Evolutionary conservation across 257 asterid genomes (phyloP), one percentile per base, ranked within the genome.

Genomic region (Euphrasia confusa): DNA sequence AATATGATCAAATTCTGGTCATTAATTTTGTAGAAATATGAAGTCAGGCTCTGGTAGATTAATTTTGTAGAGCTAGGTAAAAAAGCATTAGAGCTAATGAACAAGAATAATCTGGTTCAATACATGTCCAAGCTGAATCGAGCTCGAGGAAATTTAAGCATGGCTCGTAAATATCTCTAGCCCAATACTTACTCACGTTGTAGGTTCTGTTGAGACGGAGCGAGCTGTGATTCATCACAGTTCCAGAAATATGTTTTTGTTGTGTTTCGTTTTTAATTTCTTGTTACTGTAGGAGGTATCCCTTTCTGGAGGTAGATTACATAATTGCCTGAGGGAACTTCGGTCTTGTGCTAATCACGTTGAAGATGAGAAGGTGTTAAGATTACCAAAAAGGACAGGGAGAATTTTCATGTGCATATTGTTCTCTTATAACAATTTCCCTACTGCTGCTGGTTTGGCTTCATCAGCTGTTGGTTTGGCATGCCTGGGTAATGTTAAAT

Each of bases 391-490:
- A 78, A 81, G 72, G 96, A 93, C 64, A 89, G 96, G 99, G 88
- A 89, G 79, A 87, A 87, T 66, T 73, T 93, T 72, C 94, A 83
- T 55, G 65, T 93, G 21, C 97, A 89, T 63, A 60, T 93, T 77
- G 97, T 85, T 85, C 75, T 93, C 99, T 26, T 87, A 82, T 70
- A 93, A 93, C 74, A 93, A 93, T 77, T 93, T 93, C 67, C 97
- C 96, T 21, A 93, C 99, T 66, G 99, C 97, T 64, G 99, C 99
- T 77, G 99, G 97, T 39, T 79, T 93, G 86, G 99, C 99, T 42
- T 93, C 97, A 73, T 93, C 99, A 0, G 99, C 99, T 79, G 96
- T 97, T 73, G 97, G 99, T 63, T 84, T 93, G 69, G 99, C 99
- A 18, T 93, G 99, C 83, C 86, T 93, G 2, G 99, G 99, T 93